These are phyloP conservation scores for Alternaria burnsii DNA, from an alignment of 2,329 filamentous ascomycete genomes.

Conservation along the genomic window DNA sequence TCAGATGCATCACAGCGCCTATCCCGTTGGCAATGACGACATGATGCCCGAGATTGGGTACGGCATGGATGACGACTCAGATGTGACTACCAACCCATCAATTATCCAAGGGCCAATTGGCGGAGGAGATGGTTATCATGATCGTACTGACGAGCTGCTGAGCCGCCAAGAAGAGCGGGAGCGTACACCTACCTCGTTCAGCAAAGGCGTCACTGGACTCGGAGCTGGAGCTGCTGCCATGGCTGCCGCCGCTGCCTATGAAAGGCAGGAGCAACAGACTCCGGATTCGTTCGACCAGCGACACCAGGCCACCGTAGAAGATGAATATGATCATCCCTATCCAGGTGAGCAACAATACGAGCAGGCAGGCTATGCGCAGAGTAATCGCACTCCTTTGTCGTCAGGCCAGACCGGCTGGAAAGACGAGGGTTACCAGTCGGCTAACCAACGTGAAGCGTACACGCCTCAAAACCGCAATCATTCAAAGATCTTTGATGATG, in stretches of 20 bases:
- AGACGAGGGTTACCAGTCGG: constrained; percentile 93
- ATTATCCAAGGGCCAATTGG: constrained; percentile 78
- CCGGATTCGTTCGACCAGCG: constrained; percentile 37
- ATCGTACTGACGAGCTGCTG: constrained; percentile 49
- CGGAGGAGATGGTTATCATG: constrained; percentile 57
- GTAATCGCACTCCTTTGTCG: constrained; percentile 50
- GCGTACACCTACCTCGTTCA: constrained; percentile 42
- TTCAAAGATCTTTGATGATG: constrained; percentile 63
- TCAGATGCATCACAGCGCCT: constrained; percentile 73
- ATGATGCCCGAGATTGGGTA: constrained; percentile 82
- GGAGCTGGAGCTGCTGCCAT: constrained; percentile 60
- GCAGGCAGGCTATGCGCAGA: constrained; percentile 41
- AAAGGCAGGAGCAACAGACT: constrained; percentile 39
- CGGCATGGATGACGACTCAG: constrained; percentile 64
- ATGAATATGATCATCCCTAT: constrained; percentile 47
- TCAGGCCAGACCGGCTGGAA: constrained; percentile 64
- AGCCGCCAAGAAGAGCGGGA: constrained; percentile 47
- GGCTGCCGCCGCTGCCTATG: constrained; percentile 62
- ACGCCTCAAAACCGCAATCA: constrained; percentile 56
- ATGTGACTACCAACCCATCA: constrained; percentile 85
- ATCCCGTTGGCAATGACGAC: constrained; percentile 70
- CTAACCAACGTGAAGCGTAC: constrained; percentile 64
- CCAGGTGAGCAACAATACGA: constrained; percentile 47
- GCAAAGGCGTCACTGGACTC: constrained; percentile 47
- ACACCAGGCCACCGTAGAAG: constrained; percentile 50